A percentile compares a stretch with the other conserved stretches of the same genome.
phyloP scores from a whole-genome alignment of 1,139 yeast species.

The Magnusiomyces suaveolens region DNA sequence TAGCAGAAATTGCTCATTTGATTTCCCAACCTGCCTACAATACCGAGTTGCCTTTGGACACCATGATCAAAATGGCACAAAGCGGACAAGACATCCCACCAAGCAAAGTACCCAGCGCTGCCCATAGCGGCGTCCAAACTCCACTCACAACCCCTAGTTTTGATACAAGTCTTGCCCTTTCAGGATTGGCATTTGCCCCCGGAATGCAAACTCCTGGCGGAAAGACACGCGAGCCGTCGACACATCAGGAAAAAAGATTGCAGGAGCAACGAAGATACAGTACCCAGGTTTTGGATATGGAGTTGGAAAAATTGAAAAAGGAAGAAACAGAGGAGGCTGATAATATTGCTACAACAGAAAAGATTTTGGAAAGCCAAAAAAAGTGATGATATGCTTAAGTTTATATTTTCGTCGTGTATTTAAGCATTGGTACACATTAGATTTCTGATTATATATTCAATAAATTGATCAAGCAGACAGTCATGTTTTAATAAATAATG shows the following conservation, averaged over 20 bases:
- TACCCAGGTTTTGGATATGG: background rate
- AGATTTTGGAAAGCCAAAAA: background rate
- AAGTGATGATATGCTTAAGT: no score
- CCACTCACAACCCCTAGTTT: background rate
- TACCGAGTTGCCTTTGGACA: background rate
- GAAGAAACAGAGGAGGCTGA: background rate
- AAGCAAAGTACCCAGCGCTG: background rate
- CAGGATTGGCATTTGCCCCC: background rate
- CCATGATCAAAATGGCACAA: background rate
- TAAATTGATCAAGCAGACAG: no score
- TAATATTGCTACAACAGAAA: background rate
- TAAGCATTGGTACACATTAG: no score
- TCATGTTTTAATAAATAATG: no score
- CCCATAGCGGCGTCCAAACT: background rate
- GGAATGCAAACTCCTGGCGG: background rate
- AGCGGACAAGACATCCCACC: background rate
- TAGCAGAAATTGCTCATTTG: background rate
- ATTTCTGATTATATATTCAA: no score
- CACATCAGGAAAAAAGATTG: background rate
- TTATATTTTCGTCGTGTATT: no score
- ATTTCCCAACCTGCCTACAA: constrained; percentile 2
- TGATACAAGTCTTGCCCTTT: background rate
- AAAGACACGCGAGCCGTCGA: background rate
- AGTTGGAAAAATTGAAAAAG: background rate
- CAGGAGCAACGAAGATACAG: background rate